Evolutionary conservation across 768 basidiomycete genomes (phyloP), one percentile per base, ranked within the genome.

Genomic region (Pleurotus cornucopiae): DNA sequence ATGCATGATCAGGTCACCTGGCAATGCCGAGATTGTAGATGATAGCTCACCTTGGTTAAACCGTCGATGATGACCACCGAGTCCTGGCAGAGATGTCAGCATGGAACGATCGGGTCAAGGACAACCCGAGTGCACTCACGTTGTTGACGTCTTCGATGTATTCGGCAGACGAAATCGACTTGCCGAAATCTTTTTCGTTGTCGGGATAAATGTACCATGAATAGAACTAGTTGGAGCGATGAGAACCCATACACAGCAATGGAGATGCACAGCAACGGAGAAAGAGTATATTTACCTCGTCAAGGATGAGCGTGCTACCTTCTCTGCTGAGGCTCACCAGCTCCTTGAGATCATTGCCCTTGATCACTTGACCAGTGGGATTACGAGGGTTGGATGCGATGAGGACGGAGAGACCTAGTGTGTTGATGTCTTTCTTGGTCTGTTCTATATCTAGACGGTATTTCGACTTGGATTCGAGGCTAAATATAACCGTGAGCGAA

Each of bases 121-220:
- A 11, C 30, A 34, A 9, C 30, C 30, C 30, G 30, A 34, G 9
- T 34, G 30, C 30, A 59, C 71, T 41, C 57, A 84, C 85, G 64
- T 83, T 68, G 67, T 98, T 84, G 49, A 98, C 95, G 63, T 97
- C 88, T 16, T 95, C 83, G 44, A 98, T 75, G 63, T 86, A 95
- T 66, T 80, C 78, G 0, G 94, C 94, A 0, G 89, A 89, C 6
- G 90, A 93, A 25, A 96, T 68, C 6, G 89, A 86, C 58, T 84
- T 83, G 13, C 93, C 94, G 56, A 79, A 78, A 58, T 93, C 89
- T 53, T 78, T 74, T 11, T 84, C 83, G 56, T 83, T 71, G 45
- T 95, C 90, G 9, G 87, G 91, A 67, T 95, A 96, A 54, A 93
- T 87, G 68, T 96, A 95, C 92, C 94, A 96, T 7, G 90, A 92